Evolutionary conservation across 2,329 filamentous ascomycete genomes (phyloP).

Genomic region (Cladophialophora carrionii): DNA sequence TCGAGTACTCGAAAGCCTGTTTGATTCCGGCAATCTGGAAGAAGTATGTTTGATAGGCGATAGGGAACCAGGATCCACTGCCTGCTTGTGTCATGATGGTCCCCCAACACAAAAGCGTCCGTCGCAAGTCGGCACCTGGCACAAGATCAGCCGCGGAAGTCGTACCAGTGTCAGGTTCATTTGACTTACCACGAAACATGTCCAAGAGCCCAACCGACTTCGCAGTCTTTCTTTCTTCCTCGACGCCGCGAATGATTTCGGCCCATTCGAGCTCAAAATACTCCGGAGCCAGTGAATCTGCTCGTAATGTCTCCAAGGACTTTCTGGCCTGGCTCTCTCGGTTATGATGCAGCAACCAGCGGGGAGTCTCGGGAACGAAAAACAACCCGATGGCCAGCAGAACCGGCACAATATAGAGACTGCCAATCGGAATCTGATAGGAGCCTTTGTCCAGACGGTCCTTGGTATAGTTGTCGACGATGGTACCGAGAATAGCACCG

Average conservation of each 20-base stretch:
- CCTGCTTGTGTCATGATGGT: slow-evolving; percentile 53
- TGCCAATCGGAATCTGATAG: slow-evolving; percentile 39
- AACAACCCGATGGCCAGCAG: slow-evolving; percentile 38
- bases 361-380: slow-evolving; percentile 41
- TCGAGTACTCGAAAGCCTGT: slow-evolving; percentile 54
- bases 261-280: slow-evolving; percentile 34
- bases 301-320: slow-evolving; percentile 17
- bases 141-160: not conserved
- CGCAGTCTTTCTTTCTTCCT: slow-evolving; percentile 30
- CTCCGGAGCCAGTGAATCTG: slow-evolving; percentile 10
- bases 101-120: slow-evolving; percentile 55
- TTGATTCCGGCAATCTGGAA: slow-evolving; percentile 44
- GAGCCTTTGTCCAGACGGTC: slow-evolving; percentile 41
- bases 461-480: slow-evolving; percentile 40
- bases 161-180: not conserved
- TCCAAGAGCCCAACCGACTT: slow-evolving; percentile 25
- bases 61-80: slow-evolving; percentile 56
- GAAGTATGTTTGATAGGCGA: slow-evolving; percentile 56
- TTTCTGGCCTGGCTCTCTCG: slow-evolving; percentile 26
- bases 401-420: slow-evolving; percentile 38
- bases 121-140: slow-evolving; percentile 52
- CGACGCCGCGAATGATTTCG: slow-evolving; percentile 31
- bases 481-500: slow-evolving; percentile 31
- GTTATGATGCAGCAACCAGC: slow-evolving; percentile 39
- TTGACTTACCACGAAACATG: slow-evolving; percentile 29